phyloP scores from a whole-genome alignment of 2,329 filamentous ascomycete species.

The Alternaria sp. region DNA sequence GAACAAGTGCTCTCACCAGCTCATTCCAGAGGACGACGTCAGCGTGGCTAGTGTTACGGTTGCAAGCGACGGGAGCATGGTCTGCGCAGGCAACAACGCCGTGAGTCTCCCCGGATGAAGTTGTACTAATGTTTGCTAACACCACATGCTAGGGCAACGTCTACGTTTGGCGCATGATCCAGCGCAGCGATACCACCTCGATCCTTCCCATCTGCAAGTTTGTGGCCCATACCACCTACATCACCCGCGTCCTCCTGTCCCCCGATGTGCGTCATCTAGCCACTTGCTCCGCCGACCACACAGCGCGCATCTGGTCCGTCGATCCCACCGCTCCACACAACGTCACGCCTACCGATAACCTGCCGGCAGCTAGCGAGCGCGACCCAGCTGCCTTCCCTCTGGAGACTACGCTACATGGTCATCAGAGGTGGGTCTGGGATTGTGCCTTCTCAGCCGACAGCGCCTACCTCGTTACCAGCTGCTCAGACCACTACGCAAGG shows the following conservation, averaged over 20 bases:
- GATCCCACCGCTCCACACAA: slow-evolving; percentile 57
- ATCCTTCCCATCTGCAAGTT: slow-evolving; percentile 89
- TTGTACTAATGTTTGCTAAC: neutral
- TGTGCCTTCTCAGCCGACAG: slow-evolving; percentile 94
- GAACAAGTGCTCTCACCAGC: slow-evolving; percentile 94
- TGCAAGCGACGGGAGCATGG: slow-evolving; percentile 87
- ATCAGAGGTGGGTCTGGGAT: slow-evolving; percentile 98
- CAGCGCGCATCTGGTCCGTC: slow-evolving; percentile 95
- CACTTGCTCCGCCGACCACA: slow-evolving; percentile 92
- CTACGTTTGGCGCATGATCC: slow-evolving; percentile 94
- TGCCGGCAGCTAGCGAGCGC: slow-evolving; percentile 43
- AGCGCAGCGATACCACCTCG: slow-evolving; percentile 80
- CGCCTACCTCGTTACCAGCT: slow-evolving; percentile 91
- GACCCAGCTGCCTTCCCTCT: slow-evolving; percentile 71
- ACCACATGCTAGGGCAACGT: slow-evolving; percentile 75
- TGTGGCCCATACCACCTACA: slow-evolving; percentile 88
- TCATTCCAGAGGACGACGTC: slow-evolving; percentile 95
- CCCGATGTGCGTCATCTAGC: slow-evolving; percentile 94
- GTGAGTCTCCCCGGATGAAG: slow-evolving; percentile 57
- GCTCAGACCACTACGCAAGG: slow-evolving; percentile 89
- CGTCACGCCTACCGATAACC: slow-evolving; percentile 37
- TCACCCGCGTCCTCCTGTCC: slow-evolving; percentile 88
- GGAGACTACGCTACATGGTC: slow-evolving; percentile 84
- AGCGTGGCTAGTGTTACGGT: slow-evolving; percentile 94
- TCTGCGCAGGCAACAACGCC: slow-evolving; percentile 91